Evolutionary conservation across 148 eudicot species (phyloP).

Genomic region (Simmondsia chinensis): DNA sequence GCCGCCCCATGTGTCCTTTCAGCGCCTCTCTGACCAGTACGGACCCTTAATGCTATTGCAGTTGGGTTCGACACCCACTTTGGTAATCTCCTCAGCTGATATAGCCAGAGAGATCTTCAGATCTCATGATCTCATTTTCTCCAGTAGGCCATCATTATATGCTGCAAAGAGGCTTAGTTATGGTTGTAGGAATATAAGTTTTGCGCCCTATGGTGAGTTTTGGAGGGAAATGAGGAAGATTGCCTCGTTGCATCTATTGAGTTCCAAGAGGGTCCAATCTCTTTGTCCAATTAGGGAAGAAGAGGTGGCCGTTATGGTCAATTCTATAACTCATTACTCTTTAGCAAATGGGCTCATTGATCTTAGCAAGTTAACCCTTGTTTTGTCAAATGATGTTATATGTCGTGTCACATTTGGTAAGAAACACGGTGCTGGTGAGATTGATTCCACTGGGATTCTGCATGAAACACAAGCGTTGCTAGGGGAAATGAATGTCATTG

Average conservation of each 20-base stretch:
- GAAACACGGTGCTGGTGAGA: conserved; percentile 7
- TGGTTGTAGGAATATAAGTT: conserved; percentile 13
- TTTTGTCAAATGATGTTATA: conserved; percentile 27
- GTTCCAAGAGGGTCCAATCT: conserved; percentile 30
- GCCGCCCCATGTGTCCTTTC: conserved; percentile 24
- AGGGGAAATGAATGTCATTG: conserved; percentile 42
- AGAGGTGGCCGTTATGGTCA: conserved; percentile 27
- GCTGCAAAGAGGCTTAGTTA: conserved; percentile 27
- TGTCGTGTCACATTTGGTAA: conserved; percentile 37
- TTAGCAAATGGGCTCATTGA: conserved; percentile 4
- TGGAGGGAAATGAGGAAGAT: conserved; percentile 46
- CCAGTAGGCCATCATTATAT: conserved; percentile 32
- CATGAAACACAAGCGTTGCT: conserved; percentile 18
- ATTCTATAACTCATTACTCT: conserved; percentile 6
- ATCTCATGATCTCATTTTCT: conserved; percentile 31
- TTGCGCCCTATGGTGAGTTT: conserved; percentile 33
- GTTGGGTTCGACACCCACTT: conserved; percentile 41
- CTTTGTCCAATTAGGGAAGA: conserved; percentile 21
- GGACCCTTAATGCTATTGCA: conserved; percentile 44
- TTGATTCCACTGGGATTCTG: conserved; percentile 15
- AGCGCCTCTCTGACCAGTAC: conserved; percentile 17
- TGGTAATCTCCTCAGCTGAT: conserved; percentile 42
- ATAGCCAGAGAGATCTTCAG: conserved; percentile 32
- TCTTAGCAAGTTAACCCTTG: conserved; percentile 27
- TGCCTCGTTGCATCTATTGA: conserved; percentile 22